A percentile compares a stretch with the other conserved stretches of the same genome.
These are phyloP conservation scores for Fusarium denticulatum DNA, from an alignment of 2,329 filamentous ascomycete species.

Conservation along the genomic window DNA sequence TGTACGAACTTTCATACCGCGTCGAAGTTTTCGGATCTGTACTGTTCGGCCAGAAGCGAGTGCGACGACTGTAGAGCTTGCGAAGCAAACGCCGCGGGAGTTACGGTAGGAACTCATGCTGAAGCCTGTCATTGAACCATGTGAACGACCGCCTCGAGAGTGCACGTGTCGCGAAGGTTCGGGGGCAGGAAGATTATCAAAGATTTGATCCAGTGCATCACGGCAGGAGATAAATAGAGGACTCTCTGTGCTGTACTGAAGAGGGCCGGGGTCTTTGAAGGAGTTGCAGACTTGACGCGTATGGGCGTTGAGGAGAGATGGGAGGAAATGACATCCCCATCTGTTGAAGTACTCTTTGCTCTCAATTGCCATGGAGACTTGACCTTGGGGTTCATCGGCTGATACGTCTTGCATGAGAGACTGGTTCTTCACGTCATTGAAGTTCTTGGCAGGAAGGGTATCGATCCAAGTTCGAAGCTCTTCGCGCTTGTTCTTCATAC, in stretches of 20 bases:
- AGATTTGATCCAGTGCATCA: conserved; percentile 59
- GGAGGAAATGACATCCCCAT: conserved; percentile 70
- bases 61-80: conserved; percentile 57
- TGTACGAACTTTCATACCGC: conserved; percentile 61
- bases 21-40: conserved; percentile 55
- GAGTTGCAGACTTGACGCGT: conserved; percentile 67
- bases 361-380: conserved; percentile 60
- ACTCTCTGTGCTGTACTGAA: conserved; percentile 62
- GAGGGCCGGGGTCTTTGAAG: conserved; percentile 69
- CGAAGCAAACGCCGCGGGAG: conserved; percentile 61
- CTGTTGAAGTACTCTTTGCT: conserved; percentile 51
- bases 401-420: conserved; percentile 62
- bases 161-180: conserved; percentile 47
- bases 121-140: conserved; percentile 29
- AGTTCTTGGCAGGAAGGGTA: conserved; percentile 48
- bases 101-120: conserved; percentile 58
- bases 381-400: conserved; percentile 56
- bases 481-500: conserved; percentile 8
- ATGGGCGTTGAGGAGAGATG: conserved; percentile 65
- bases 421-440: conserved; percentile 53
- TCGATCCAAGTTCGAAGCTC: conserved; percentile 48
- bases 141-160: not conserved
- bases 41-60: conserved; percentile 54
- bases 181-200: conserved; percentile 59
- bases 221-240: conserved; percentile 63